These are phyloP conservation scores for Sclerotinia trifoliorum DNA, from an alignment of 2,329 filamentous ascomycete genomes.

Conservation along the genomic window DNA sequence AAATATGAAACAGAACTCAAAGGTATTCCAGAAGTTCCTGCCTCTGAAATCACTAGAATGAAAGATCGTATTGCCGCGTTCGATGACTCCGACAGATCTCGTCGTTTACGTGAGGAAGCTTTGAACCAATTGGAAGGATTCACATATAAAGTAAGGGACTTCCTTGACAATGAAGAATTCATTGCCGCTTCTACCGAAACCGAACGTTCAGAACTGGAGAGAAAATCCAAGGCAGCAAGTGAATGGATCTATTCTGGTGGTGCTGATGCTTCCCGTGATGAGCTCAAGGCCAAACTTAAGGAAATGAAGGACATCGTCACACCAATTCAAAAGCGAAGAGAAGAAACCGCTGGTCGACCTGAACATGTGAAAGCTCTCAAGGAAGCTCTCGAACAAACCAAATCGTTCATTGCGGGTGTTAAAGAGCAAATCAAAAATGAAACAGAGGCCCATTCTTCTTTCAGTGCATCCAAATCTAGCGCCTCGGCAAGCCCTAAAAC, in stretches of 20 bases:
- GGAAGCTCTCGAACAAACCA: constrained; percentile 68
- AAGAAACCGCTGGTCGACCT: constrained; percentile 71
- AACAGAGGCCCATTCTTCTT: constrained; percentile 55
- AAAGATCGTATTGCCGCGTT: constrained; percentile 75
- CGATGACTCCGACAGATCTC: constrained; percentile 77
- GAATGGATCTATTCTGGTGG: constrained; percentile 94
- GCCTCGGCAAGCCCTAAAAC: constrained; percentile 36
- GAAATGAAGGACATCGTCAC: constrained; percentile 73
- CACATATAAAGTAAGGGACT: constrained; percentile 84
- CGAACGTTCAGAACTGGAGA: constrained; percentile 64
- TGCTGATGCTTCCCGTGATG: constrained; percentile 68
- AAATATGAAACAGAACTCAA: constrained; percentile 34
- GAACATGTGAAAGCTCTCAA: constrained; percentile 65
- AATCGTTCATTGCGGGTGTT: constrained; percentile 67
- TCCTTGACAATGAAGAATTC: constrained; percentile 76
- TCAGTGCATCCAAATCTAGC: constrained; percentile 48
- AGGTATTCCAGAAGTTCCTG: constrained; percentile 36
- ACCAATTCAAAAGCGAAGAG: constrained; percentile 72
- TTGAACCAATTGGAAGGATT: constrained; percentile 91
- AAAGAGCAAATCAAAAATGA: constrained; percentile 72
- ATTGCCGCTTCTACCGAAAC: constrained; percentile 66
- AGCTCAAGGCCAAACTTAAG: constrained; percentile 74
- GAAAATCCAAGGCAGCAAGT: constrained; percentile 65
- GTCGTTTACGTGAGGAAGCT: constrained; percentile 76
- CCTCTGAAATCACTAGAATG: constrained; percentile 37